Conservation (phyloP, 805 yeast genomes). For the Pichia nakasei region DNA sequence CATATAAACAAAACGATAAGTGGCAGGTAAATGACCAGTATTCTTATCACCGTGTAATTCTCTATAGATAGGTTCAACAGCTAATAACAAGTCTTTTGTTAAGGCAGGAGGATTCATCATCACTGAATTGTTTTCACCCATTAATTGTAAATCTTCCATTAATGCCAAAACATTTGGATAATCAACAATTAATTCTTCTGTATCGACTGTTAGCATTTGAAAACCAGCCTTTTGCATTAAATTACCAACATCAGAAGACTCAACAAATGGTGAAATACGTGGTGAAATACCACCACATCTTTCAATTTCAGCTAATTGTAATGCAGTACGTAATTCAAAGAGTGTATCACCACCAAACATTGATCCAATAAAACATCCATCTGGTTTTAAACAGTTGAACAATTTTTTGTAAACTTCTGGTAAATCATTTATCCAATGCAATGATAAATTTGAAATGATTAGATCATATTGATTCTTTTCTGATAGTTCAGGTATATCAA, state of each 20-base stretch:
- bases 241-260: constrained; percentile 66
- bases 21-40: constrained; percentile 58
- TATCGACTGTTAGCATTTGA: constrained; percentile 73
- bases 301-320: constrained; percentile 78
- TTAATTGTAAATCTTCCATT: constrained; percentile 61
- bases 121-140: constrained; percentile 77
- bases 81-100: constrained; percentile 57
- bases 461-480: constrained; percentile 48
- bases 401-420: constrained; percentile 54
- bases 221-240: constrained; percentile 69
- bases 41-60: constrained; percentile 57
- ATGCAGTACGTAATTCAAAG: constrained; percentile 70
- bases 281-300: constrained; percentile 75
- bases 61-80: constrained; percentile 68
- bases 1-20: constrained; percentile 71
- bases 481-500: constrained; percentile 34
- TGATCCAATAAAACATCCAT: constrained; percentile 74
- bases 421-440: constrained; percentile 86
- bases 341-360: constrained; percentile 80
- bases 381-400: constrained; percentile 57
- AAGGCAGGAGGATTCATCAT: constrained; percentile 30
- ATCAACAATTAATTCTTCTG: constrained; percentile 72
- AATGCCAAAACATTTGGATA: constrained; percentile 65
- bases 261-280: constrained; percentile 72
- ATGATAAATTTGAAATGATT: constrained; percentile 58